Evolutionary conservation across 2,329 filamentous ascomycete species (phyloP), one percentile per base, ranked within the genome.

Genomic region (Bertia moriformis): DNA sequence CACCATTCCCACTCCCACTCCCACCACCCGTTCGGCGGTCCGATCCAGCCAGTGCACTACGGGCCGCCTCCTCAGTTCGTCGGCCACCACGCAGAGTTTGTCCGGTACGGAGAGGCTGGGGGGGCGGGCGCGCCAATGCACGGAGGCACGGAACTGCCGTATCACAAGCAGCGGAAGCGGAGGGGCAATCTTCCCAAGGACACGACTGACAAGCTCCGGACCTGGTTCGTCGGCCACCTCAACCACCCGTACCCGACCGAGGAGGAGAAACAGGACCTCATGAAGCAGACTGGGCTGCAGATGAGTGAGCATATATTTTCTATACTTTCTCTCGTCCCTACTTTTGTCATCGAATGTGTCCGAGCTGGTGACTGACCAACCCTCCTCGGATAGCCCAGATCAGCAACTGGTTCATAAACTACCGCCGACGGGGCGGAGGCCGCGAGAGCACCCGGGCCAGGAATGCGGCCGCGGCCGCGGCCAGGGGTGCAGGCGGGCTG

Each of bases 121-220:
- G 59, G 61, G 12, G 59, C 60, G 17, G 55, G 55, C n/a, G n/a
- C n/a, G n/a, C n/a, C n/a, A n/a, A n/a, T n/a, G n/a, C n/a, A 58
- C 53, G 2, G 68, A 71, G 41, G 60, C 51, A n/a, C n/a, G n/a
- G n/a, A n/a, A n/a, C n/a, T n/a, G n/a, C n/a, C n/a, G n/a, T n/a
- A n/a, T n/a, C n/a, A n/a, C 42, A 73, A 69, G 53, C 66, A 66
- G 46, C 61, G 73, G 20, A 78, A 75, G 54, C 69, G 86, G 39
- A 71, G 87, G 29, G 87, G 87, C 1, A 94, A 94, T 51, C 66
- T 94, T 3, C 87, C 87, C n/a, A 93, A 93, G 53, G 82, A 87
- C 40, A 84, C 85, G 0, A 94, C 86, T 0, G 83, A 88, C 52
- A 78, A 83, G 46, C 65, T 94, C 30, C 74, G 83, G 40, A 65